Base-by-base conservation (phyloP, 1,284 basidiomycete species). In the Malassezia cuniculi region DNA sequence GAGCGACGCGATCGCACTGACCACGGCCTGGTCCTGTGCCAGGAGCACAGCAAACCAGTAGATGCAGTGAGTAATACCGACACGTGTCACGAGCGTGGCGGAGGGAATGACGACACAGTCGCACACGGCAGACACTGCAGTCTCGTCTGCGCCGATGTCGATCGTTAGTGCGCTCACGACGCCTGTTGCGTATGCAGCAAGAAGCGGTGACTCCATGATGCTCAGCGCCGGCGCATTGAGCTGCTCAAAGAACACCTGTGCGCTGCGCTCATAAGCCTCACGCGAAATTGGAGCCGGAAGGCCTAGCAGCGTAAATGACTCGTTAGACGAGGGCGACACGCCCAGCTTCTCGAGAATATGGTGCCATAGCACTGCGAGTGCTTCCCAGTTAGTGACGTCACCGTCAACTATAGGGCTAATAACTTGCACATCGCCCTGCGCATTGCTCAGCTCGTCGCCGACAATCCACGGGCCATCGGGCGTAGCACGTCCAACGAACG, bases 221-320 rank as follows among this genome's bases (percentile, higher is more conserved):
- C 78, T 77, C 50, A 94, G 78, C 19, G 79, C 82, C 4, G 90
- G 82, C 29, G 81, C 79, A 64, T 94, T 93, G 74, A 94, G 84
- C n/a, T 80, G 77, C 66, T 95, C 89, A 61, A 95, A 97, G 66
- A 93, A 86, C 41, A 87, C 74, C 61, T 84, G 85, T 51, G 81
- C 81, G 59, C 81, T 74, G 31, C 73, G 74, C 60, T 90, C 84
- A 60, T 80, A 76, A 5, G 77, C 74, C 37, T 75, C 73, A 36
- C 81, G 75, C n/a, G 82, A 74, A 15, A 86, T 74, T 15, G 80
- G 78, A 0, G 80, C 69, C 1, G 75, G 72, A 36, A 89, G 72
- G 27, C 80, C 79, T 39, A 90, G 74, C 33, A 89, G 73, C 39
- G 83, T 76, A 10, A 84, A 82, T 8, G 82, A 86, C 60, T 86